Percentiles rank a stretch among this genome's conserved stretches.
Conservation (phyloP, 2,329 filamentous ascomycete species). For the Fusarium kyushuense region DNA sequence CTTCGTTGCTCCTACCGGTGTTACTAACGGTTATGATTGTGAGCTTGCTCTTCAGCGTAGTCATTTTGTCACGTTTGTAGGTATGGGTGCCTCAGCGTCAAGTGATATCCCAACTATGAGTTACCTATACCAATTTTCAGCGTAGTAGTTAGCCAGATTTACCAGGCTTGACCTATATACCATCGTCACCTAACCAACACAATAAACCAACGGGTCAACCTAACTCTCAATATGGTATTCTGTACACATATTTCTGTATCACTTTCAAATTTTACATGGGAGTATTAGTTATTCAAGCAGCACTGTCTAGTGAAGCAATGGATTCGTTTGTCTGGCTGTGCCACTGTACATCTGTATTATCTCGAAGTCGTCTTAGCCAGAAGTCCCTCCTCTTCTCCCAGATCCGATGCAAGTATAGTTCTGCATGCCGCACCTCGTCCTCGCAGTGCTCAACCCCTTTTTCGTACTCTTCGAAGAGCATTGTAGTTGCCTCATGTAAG, state of each 20-base stretch:
- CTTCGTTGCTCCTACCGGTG: neutral
- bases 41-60: neutral
- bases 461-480: constrained; percentile 51
- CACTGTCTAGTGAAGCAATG: neutral
- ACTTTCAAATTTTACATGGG: neutral
- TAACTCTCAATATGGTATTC: neutral
- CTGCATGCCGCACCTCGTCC: constrained; percentile 43
- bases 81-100: no score
- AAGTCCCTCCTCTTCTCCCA: constrained; percentile 45
- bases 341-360: constrained; percentile 6
- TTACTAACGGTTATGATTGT: neutral
- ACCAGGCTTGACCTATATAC: neutral
- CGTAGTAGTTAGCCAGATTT: no score
- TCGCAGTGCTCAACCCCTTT: constrained; percentile 45
- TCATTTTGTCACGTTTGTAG: no score
- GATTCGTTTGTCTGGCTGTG: neutral
- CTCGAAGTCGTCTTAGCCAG: constrained; percentile 48
- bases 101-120: no score
- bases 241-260: neutral
- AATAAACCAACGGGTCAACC: neutral
- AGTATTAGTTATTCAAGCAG: neutral
- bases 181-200: neutral
- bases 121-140: no score
- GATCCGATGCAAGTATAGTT: constrained; percentile 51
- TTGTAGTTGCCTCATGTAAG: constrained; percentile 44